These are phyloP conservation scores for Ricinus communis DNA, from an alignment of 345 rosid species.

Conservation along the genomic window DNA sequence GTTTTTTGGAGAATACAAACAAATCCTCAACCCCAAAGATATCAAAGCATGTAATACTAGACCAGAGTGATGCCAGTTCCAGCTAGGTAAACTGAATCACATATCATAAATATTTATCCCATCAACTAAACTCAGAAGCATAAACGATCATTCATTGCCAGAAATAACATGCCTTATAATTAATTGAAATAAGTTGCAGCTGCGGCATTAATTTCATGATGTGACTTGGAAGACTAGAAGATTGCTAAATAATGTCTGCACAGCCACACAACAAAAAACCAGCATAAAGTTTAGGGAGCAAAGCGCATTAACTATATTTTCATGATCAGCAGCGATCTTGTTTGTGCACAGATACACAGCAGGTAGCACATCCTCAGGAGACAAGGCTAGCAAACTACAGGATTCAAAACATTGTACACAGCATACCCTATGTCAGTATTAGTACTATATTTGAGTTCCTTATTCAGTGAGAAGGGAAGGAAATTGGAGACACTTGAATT, in stretches of 20 bases:
- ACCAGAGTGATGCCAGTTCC: background rate
- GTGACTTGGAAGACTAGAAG: background rate
- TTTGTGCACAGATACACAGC: slow-evolving; percentile 85
- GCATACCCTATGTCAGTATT: slow-evolving; percentile 12
- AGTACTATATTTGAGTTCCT: background rate
- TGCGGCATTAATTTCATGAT: background rate
- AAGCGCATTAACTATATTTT: slow-evolving; percentile 57
- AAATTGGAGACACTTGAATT: slow-evolving; percentile 7
- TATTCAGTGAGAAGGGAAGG: slow-evolving; percentile 8
- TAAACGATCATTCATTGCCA: background rate
- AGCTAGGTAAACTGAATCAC: background rate
- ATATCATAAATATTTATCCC: slow-evolving; percentile 4
- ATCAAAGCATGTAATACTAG: slow-evolving; percentile 15
- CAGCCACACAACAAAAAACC: background rate
- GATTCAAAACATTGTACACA: slow-evolving; percentile 18
- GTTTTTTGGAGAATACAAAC: background rate
- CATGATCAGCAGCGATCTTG: slow-evolving; percentile 84
- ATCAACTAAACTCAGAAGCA: slow-evolving; percentile 3
- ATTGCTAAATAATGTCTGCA: background rate
- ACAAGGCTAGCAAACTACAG: slow-evolving; percentile 78
- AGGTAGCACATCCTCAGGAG: slow-evolving; percentile 83
- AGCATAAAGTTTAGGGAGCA: background rate
- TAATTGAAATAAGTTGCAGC: background rate
- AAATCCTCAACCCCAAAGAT: slow-evolving; percentile 1
- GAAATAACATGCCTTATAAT: slow-evolving; percentile 4